Evolutionary conservation across 139 green algal species (phyloP), one percentile per base, ranked within the genome.

Genomic region (Picochlorum sp.): DNA sequence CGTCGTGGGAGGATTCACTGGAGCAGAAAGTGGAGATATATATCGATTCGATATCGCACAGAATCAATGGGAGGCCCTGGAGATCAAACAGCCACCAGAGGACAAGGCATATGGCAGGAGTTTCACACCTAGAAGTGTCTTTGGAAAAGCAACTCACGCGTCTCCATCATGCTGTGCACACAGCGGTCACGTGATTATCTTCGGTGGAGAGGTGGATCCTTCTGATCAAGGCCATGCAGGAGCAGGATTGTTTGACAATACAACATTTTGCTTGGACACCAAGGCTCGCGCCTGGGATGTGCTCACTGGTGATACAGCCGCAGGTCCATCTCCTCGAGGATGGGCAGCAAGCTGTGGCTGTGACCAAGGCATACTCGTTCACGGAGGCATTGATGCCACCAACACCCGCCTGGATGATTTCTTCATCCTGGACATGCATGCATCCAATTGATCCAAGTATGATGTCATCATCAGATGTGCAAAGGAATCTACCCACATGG

Each of bases 351-450:
- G n/a, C 15, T 32, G n/a, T 21, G 13, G 5, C 34, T 46, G 26
- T 26, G 37, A 46, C 0, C 13, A 46, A 47, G 61, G 61, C 3
- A 21, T 66, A 21, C 15, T 66, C 9, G 11, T 66, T 18, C 32
- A 44, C n/a, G 61, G 61, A 5, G 61, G 61, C 24, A 66, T 66
- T 8, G 24, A 66, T 56, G 9, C 14, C 15, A 8, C 52, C 13
- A 66, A 66, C 32, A 15, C 52, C 13, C 34, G 61, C 14, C n/a
- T 66, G 24, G 47, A 45, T 44, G 37, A 56, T 32, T 46, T 66
- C 34, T 66, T 32, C 44, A 32, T 65, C 13, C 52, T 65, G 44
- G 58, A 65, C 21, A 45, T 50, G n/a, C 58, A 73, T 76, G 37
- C 47, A 54, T 54, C 34, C 34, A 6, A 41, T 9, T 41, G 34